phyloP scores from a whole-genome alignment of 495 filamentous ascomycete species.

The Trichoderma parareesei region DNA sequence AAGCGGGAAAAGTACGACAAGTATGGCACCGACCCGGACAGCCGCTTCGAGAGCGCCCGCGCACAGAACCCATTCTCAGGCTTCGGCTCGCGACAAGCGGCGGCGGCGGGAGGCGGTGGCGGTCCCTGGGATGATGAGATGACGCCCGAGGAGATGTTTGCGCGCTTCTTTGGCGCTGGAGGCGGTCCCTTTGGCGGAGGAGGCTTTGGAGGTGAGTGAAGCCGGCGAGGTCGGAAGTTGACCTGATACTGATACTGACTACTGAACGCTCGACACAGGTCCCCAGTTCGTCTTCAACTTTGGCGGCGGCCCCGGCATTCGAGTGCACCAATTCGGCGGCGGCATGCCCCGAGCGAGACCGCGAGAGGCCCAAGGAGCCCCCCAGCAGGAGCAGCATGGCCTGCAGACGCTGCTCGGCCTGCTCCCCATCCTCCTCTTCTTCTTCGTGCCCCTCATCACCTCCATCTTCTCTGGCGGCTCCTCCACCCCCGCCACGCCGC shows the following conservation, averaged over 20 bases:
- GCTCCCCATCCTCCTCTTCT: slow-evolving; percentile 79
- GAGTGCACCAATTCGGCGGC: slow-evolving; percentile 83
- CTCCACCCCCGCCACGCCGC: slow-evolving; percentile 49
- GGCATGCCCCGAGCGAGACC: slow-evolving; percentile 59
- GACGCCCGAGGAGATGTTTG: slow-evolving; percentile 92
- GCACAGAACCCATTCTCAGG: slow-evolving; percentile 65
- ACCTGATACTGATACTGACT: not conserved
- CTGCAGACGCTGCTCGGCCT: slow-evolving; percentile 55
- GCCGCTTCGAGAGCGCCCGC: slow-evolving; percentile 59
- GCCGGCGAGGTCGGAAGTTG: not conserved
- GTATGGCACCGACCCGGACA: slow-evolving; percentile 88
- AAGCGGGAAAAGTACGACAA: slow-evolving; percentile 82
- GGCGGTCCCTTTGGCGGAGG: slow-evolving; percentile 60
- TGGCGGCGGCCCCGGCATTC: slow-evolving; percentile 70
- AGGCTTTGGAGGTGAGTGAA: slow-evolving; percentile 12
- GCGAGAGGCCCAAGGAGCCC: slow-evolving; percentile 49
- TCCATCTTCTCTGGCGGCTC: slow-evolving; percentile 61
- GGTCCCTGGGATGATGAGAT: slow-evolving; percentile 71
- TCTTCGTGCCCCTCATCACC: slow-evolving; percentile 78
- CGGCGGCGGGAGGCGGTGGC: slow-evolving; percentile 37
- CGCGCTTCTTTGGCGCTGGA: slow-evolving; percentile 84
- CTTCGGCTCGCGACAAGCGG: slow-evolving; percentile 46
- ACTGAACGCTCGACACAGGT: slow-evolving; percentile 54
- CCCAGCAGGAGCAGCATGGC: slow-evolving; percentile 34
- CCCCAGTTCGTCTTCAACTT: slow-evolving; percentile 89